These are phyloP conservation scores for Thielaviopsis punctulata DNA, from an alignment of 2,329 filamentous ascomycete genomes.

Conservation along the genomic window DNA sequence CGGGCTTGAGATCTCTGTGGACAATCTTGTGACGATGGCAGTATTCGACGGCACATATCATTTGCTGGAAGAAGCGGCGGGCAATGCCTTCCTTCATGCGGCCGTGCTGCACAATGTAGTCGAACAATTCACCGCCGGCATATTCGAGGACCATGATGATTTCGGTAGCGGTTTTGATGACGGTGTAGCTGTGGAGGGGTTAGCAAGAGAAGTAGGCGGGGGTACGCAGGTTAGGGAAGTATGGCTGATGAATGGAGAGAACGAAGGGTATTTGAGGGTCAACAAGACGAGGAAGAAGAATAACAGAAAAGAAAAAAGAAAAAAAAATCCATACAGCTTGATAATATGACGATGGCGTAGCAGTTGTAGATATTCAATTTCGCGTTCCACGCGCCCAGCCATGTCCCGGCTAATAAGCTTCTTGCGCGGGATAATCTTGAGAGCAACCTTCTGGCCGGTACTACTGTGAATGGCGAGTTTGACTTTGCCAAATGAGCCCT, in stretches of 20 bases:
- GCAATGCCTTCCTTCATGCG: conserved; percentile 81
- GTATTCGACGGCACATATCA: conserved; percentile 96
- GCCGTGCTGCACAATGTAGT: conserved; percentile 92
- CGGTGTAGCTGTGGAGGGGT: conserved; percentile 51
- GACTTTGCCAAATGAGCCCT: conserved; percentile 97
- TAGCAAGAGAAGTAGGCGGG: neutral
- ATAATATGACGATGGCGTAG: conserved; percentile 96
- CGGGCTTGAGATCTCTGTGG: conserved; percentile 90
- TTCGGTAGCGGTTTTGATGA: conserved; percentile 84
- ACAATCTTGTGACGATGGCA: conserved; percentile 98
- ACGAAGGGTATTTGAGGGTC: neutral
- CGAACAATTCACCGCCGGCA: conserved; percentile 88
- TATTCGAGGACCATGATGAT: conserved; percentile 99
- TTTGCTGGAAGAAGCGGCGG: conserved; percentile 97
- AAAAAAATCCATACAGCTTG: conserved; percentile 89
- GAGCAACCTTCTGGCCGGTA: conserved; percentile 84
- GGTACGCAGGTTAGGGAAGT: neutral
- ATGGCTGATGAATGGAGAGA: neutral
- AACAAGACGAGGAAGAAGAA: conserved; percentile 17
- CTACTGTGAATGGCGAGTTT: conserved; percentile 88
- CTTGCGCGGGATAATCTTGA: conserved; percentile 95
- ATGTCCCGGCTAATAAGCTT: conserved; percentile 95
- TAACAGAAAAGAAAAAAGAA: too few species aligned
- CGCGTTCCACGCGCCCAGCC: conserved; percentile 90
- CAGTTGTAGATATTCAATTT: conserved; percentile 95